These are phyloP conservation scores for Corylus avellana DNA, from an alignment of 306 rosid genomes.

Conservation along the genomic window DNA sequence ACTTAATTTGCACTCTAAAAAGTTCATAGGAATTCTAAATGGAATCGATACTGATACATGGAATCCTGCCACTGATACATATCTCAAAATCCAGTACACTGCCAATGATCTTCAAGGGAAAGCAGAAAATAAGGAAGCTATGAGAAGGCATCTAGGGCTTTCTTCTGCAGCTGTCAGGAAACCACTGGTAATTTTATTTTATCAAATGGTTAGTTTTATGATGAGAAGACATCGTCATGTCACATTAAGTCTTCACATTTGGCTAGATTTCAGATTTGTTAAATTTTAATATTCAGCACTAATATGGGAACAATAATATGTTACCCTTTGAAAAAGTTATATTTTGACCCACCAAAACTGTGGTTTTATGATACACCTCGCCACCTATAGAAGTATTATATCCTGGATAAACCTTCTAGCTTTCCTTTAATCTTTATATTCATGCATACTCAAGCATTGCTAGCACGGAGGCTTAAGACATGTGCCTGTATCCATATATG, in stretches of 20 bases:
- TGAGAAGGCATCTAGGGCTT: constrained; percentile 71
- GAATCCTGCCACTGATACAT: constrained; percentile 81
- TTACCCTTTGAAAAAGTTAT: background rate
- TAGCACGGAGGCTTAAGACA: background rate
- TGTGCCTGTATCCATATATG: background rate
- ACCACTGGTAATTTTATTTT: constrained; percentile 77
- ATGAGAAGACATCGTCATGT: constrained; percentile 13
- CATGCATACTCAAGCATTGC: background rate
- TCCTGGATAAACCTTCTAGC: background rate
- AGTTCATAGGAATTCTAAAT: constrained; percentile 86
- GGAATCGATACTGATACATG: constrained; percentile 93
- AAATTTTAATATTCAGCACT: background rate
- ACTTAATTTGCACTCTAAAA: constrained; percentile 72
- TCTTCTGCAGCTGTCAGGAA: constrained; percentile 61
- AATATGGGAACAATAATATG: background rate
- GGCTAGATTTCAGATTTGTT: background rate
- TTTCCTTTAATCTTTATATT: background rate
- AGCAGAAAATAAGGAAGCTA: constrained; percentile 78
- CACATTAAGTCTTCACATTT: constrained; percentile 1
- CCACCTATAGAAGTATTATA: background rate
- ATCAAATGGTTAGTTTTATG: constrained; percentile 17
- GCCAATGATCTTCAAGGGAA: constrained; percentile 86
- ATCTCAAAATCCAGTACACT: constrained; percentile 75
- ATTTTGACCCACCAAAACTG: background rate
- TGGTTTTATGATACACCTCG: background rate